A percentile compares a stretch with the other conserved stretches of the same genome.
Evolutionary conservation across 805 yeast genomes (phyloP).

Genomic region (Starmerella sirachaensis): DNA sequence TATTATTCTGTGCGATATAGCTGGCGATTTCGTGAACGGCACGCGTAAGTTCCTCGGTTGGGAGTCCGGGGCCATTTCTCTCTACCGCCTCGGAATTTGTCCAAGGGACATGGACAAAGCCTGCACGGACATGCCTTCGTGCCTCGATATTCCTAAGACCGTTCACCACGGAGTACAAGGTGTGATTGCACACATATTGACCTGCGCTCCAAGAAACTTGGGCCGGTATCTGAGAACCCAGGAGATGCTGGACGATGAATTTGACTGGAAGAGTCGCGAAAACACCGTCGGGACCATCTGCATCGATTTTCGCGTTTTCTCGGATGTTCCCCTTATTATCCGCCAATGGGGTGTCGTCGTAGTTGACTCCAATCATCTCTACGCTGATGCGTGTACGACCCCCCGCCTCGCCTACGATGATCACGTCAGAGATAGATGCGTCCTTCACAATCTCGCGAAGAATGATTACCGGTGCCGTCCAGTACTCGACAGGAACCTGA

Average conservation of each 20-base stretch:
- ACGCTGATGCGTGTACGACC: slow-evolving; percentile 11
- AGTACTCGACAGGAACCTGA: slow-evolving; percentile 16
- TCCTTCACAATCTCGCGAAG: slow-evolving; percentile 7
- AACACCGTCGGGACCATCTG: slow-evolving; percentile 13
- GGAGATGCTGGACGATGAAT: slow-evolving; percentile 6
- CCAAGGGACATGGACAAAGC: slow-evolving; percentile 19
- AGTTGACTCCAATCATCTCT: slow-evolving; percentile 19
- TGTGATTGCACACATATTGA: slow-evolving; percentile 19
- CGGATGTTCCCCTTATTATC: slow-evolving; percentile 15
- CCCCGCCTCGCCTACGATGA: slow-evolving; percentile 19
- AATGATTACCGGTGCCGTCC: slow-evolving; percentile 8
- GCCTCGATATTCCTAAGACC: background rate
- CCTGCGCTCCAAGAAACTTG: slow-evolving; percentile 18
- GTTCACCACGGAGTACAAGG: slow-evolving; percentile 14
- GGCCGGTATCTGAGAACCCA: slow-evolving; percentile 7
- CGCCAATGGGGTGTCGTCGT: slow-evolving; percentile 13
- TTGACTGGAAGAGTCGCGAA: slow-evolving; percentile 15
- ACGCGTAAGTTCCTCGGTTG: slow-evolving; percentile 7
- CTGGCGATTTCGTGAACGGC: slow-evolving; percentile 1
- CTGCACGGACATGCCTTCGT: slow-evolving; percentile 6
- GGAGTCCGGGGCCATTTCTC: slow-evolving; percentile 6
- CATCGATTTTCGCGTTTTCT: slow-evolving; percentile 2
- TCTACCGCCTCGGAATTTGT: slow-evolving; percentile 9
- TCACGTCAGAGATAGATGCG: slow-evolving; percentile 11
- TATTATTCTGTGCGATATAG: slow-evolving; percentile 1